A percentile compares a stretch with the other conserved stretches of the same genome.
phyloP scores from a whole-genome alignment of 805 yeast genomes.

The Starmerella vaccinii region DNA sequence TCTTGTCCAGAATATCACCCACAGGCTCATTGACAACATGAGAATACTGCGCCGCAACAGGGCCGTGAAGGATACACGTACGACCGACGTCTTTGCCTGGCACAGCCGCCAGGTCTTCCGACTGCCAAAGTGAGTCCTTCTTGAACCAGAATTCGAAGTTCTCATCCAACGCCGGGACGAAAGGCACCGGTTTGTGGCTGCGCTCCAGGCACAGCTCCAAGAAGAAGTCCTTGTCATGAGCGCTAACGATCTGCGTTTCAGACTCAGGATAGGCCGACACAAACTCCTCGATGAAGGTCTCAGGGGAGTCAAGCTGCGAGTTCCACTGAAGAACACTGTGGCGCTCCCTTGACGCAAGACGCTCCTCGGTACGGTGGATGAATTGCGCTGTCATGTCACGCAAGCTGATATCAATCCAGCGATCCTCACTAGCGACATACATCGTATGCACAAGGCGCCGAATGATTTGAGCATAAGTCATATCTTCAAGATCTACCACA shows the following conservation, averaged over 20 bases:
- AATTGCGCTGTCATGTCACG: slow-evolving; percentile 79
- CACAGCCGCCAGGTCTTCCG: slow-evolving; percentile 92
- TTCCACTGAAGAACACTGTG: slow-evolving; percentile 66
- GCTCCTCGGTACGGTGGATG: slow-evolving; percentile 93
- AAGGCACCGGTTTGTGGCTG: slow-evolving; percentile 92
- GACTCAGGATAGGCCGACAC: slow-evolving; percentile 65
- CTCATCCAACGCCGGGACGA: slow-evolving; percentile 88
- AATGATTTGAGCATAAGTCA: slow-evolving; percentile 91
- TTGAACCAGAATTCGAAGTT: slow-evolving; percentile 93
- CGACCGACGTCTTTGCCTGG: slow-evolving; percentile 85
- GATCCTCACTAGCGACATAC: slow-evolving; percentile 63
- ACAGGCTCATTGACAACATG: slow-evolving; percentile 85
- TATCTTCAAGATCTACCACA: slow-evolving; percentile 82
- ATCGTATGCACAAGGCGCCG: slow-evolving; percentile 76
- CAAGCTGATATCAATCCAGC: slow-evolving; percentile 83
- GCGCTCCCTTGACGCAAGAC: slow-evolving; percentile 51
- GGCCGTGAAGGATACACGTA: slow-evolving; percentile 98
- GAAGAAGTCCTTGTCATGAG: slow-evolving; percentile 92
- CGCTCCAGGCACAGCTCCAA: slow-evolving; percentile 74
- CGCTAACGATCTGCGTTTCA: slow-evolving; percentile 71
- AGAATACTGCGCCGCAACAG: slow-evolving; percentile 93
- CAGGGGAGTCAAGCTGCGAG: slow-evolving; percentile 54
- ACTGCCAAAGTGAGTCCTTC: slow-evolving; percentile 98
- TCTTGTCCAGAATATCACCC: slow-evolving; percentile 73
- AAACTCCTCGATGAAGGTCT: slow-evolving; percentile 46